Evolutionary conservation across 192 early-diverging fungal genomes (phyloP).

Genomic region (Umbelopsis sp.): DNA sequence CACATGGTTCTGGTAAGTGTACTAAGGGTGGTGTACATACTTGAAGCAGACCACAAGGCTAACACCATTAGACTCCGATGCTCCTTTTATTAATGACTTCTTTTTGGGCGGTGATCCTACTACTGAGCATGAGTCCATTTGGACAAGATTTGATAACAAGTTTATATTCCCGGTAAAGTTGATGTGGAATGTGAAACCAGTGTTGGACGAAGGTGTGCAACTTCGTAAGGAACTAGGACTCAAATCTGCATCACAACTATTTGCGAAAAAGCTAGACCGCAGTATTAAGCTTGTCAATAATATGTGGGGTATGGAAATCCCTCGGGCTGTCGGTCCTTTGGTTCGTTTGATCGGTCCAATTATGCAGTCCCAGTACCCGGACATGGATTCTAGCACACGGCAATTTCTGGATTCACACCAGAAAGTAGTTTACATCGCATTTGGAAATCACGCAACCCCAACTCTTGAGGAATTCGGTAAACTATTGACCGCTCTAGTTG

Average conservation of each 20-base stretch:
- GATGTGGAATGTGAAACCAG: neutral
- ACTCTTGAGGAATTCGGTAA: slow-evolving; percentile 2
- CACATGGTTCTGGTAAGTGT: neutral
- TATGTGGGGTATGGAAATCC: slow-evolving; percentile 25
- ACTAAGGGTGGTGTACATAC: neutral
- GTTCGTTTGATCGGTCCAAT: slow-evolving; percentile 35
- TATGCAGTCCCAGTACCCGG: slow-evolving; percentile 26
- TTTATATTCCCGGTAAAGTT: neutral
- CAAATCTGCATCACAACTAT: neutral
- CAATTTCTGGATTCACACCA: slow-evolving; percentile 30
- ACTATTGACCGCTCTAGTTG: slow-evolving; percentile 25
- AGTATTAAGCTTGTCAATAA: slow-evolving; percentile 30
- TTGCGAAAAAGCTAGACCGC: neutral
- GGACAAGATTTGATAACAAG: neutral
- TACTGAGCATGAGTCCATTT: neutral
- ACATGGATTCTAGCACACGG: slow-evolving; percentile 3
- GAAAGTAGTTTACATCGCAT: slow-evolving; percentile 32
- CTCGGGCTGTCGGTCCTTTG: slow-evolving; percentile 32
- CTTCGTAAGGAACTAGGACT: neutral
- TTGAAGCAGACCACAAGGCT: too few species aligned
- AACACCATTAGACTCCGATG: neutral
- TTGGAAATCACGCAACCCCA: slow-evolving; percentile 25
- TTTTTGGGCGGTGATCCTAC: neutral
- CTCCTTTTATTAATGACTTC: neutral
- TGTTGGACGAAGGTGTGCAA: neutral